These are phyloP conservation scores for Chondrus crispus DNA, from an alignment of 23 red algal species.

Conservation along the genomic window DNA sequence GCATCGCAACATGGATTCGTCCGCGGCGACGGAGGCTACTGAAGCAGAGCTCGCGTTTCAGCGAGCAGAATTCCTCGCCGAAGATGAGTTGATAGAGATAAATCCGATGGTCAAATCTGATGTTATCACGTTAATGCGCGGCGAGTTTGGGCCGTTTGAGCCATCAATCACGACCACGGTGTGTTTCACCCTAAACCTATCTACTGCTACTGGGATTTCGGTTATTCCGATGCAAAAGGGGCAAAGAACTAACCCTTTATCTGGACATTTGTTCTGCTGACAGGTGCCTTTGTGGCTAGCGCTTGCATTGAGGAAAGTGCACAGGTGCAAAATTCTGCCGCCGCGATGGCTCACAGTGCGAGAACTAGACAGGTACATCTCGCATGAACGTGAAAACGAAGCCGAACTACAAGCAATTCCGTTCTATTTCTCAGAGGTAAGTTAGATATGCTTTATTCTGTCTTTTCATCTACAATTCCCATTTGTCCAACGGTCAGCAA, in stretches of 20 bases:
- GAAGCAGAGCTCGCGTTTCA: constrained; percentile 45
- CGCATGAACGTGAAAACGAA: constrained; percentile 64
- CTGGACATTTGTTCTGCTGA: not conserved
- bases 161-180: constrained; percentile 59
- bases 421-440: constrained; percentile 62
- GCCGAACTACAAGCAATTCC: constrained; percentile 63
- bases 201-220: not conserved
- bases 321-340: constrained; percentile 67
- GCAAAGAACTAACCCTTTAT: not conserved
- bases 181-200: not conserved
- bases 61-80: constrained; percentile 71
- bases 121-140: constrained; percentile 50
- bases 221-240: too few species aligned
- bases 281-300: constrained; percentile 92
- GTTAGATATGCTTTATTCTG: not conserved
- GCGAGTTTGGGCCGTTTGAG: constrained; percentile 82
- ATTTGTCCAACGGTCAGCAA: too few species aligned
- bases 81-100: constrained; percentile 74
- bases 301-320: constrained; percentile 71
- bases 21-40: constrained; percentile 10
- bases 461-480: too few species aligned
- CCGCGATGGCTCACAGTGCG: constrained; percentile 69
- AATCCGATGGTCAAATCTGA: constrained; percentile 62
- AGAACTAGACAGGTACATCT: constrained; percentile 41
- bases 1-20: constrained; percentile 15